Conservation (phyloP, 805 yeast genomes). For the Soucietia sequanensis region DNA sequence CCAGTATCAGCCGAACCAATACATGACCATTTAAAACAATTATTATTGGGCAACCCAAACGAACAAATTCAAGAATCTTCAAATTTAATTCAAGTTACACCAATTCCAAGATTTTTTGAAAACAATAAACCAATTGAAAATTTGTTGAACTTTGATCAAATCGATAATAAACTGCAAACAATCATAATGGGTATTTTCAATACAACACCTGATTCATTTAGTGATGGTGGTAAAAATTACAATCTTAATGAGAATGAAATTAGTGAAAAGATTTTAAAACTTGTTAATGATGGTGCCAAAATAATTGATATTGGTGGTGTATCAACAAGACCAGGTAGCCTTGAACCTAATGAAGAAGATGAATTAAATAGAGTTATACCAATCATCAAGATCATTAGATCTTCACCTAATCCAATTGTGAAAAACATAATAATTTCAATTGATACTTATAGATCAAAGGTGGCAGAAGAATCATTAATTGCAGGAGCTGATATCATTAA, state of each 20-base stretch:
- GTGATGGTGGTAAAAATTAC: slow-evolving; percentile 70
- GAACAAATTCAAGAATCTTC: slow-evolving; percentile 50
- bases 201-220: slow-evolving; percentile 91
- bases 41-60: slow-evolving; percentile 34
- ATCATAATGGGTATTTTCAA: slow-evolving; percentile 84
- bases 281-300: slow-evolving; percentile 61
- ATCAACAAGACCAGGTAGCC: slow-evolving; percentile 85
- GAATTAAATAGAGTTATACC: slow-evolving; percentile 75
- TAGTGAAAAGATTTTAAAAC: slow-evolving; percentile 43
- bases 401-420: slow-evolving; percentile 31
- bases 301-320: slow-evolving; percentile 94
- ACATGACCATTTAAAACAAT: slow-evolving; percentile 60
- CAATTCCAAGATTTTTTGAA: slow-evolving; percentile 29
- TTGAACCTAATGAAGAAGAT: slow-evolving; percentile 57
- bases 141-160: slow-evolving; percentile 43
- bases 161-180: slow-evolving; percentile 49
- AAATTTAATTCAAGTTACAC: slow-evolving; percentile 49
- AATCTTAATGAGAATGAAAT: slow-evolving; percentile 37
- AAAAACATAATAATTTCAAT: slow-evolving; percentile 60
- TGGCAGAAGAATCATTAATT: slow-evolving; percentile 65
- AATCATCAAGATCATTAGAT: slow-evolving; percentile 59
- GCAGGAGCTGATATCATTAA: slow-evolving; percentile 91
- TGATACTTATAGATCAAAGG: slow-evolving; percentile 81
- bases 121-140: slow-evolving; percentile 5
- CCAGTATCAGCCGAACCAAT: slow-evolving; percentile 87